phyloP scores from a whole-genome alignment of 2,329 filamentous ascomycete species.

The Aphanocladium album region DNA sequence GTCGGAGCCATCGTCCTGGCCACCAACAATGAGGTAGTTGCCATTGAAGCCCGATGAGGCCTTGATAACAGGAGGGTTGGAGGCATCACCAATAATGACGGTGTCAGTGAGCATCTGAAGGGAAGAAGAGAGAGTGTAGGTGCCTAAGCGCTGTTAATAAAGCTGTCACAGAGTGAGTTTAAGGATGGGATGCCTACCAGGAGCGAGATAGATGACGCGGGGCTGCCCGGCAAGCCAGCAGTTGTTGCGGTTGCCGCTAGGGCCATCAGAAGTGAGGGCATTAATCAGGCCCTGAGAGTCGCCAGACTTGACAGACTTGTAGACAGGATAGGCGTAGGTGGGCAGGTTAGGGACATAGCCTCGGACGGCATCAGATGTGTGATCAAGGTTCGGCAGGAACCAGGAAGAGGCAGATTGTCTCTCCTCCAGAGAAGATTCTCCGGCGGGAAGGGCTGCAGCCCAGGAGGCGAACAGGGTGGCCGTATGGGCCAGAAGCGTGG shows the following conservation, averaged over 20 bases:
- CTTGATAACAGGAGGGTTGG: slow-evolving; percentile 64
- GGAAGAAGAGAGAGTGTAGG: slow-evolving; percentile 16
- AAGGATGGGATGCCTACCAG: slow-evolving; percentile 6
- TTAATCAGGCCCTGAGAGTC: slow-evolving; percentile 7
- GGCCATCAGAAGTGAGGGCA: slow-evolving; percentile 12
- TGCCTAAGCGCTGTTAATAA: slow-evolving; percentile 11
- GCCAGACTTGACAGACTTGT: slow-evolving; percentile 14
- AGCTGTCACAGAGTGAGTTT: neutral
- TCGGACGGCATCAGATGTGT: slow-evolving; percentile 17
- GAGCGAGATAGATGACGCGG: slow-evolving; percentile 18
- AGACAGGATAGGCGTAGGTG: slow-evolving; percentile 18
- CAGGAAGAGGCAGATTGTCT: slow-evolving; percentile 17
- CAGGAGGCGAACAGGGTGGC: neutral
- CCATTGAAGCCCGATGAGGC: slow-evolving; percentile 63
- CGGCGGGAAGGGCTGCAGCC: slow-evolving; percentile 5
- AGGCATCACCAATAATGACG: slow-evolving; percentile 74
- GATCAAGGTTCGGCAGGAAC: slow-evolving; percentile 19
- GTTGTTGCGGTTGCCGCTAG: slow-evolving; percentile 16
- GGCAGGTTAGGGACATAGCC: slow-evolving; percentile 17
- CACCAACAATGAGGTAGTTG: slow-evolving; percentile 17
- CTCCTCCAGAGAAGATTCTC: slow-evolving; percentile 5
- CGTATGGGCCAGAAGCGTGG: neutral
- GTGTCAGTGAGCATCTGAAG: slow-evolving; percentile 45
- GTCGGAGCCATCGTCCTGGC: slow-evolving; percentile 15
- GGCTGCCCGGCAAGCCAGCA: slow-evolving; percentile 19